phyloP scores from a whole-genome alignment of 176 grass and related monocot species.

The Stipa capillata region DNA sequence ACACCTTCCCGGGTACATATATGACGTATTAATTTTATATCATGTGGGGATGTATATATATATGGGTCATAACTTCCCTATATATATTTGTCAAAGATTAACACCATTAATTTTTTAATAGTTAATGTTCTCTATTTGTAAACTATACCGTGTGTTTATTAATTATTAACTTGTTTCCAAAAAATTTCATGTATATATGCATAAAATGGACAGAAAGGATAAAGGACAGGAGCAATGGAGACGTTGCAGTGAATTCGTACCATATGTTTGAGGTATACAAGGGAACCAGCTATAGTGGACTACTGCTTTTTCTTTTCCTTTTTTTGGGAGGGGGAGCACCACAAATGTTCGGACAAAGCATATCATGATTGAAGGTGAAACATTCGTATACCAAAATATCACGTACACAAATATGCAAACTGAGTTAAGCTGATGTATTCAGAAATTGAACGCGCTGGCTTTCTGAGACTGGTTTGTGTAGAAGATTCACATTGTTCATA shows the following conservation, averaged over 20 bases:
- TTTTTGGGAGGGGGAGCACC: too few relatives aligned
- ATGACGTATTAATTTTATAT: not conserved
- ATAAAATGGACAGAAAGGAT: not conserved
- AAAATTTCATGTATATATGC: not conserved
- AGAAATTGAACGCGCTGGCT: too few relatives aligned
- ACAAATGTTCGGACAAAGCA: too few relatives aligned
- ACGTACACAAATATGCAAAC: too few relatives aligned
- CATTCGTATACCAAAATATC: too few relatives aligned
- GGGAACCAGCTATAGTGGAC: not conserved
- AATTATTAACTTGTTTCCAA: not conserved
- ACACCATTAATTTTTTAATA: not conserved
- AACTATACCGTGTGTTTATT: not conserved
- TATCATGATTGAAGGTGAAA: too few relatives aligned
- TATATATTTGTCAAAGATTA: not conserved
- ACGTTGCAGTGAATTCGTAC: not conserved
- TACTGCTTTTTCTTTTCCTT: too few relatives aligned
- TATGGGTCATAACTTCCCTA: not conserved
- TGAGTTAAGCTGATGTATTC: too few relatives aligned
- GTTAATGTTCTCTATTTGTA: not conserved
- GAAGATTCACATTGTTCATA: too few relatives aligned
- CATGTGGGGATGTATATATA: not conserved
- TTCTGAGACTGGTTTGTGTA: too few relatives aligned
- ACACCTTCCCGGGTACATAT: not conserved
- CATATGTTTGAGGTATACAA: not conserved
- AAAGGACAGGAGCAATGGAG: not conserved